A percentile compares a stretch with the other conserved stretches of the same genome.
phyloP scores from a whole-genome alignment of 805 yeast species.

The Candida ortonii region DNA sequence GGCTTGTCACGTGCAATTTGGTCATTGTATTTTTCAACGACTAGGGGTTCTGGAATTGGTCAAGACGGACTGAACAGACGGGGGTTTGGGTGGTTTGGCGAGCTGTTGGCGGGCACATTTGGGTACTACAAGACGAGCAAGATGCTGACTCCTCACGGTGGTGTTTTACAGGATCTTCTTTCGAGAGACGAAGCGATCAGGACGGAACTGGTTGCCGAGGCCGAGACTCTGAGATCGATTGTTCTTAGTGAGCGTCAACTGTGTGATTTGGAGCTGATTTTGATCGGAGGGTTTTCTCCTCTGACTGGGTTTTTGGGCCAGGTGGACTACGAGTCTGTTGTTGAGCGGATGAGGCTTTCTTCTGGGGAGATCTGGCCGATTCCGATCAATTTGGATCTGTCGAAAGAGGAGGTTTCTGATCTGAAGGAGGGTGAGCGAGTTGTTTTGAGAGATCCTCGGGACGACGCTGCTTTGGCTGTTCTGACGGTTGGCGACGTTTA shows the following conservation, averaged over 20 bases:
- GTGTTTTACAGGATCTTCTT: slow-evolving; percentile 78
- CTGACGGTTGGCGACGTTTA: slow-evolving; percentile 76
- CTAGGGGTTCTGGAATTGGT: too few relatives aligned
- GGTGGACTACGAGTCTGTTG: slow-evolving; percentile 67
- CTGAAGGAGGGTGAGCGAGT: slow-evolving; percentile 58
- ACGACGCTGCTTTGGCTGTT: slow-evolving; percentile 75
- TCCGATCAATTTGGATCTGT: slow-evolving; percentile 86
- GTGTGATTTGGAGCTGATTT: slow-evolving; percentile 87
- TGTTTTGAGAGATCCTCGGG: slow-evolving; percentile 77
- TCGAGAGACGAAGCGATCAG: slow-evolving; percentile 72
- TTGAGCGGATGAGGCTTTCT: slow-evolving; percentile 63
- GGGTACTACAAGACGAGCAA: slow-evolving; percentile 5
- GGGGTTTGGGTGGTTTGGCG: slow-evolving; percentile 5
- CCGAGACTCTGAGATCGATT: slow-evolving; percentile 45
- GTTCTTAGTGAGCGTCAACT: slow-evolving; percentile 80
- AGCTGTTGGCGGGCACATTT: slow-evolving; percentile 10
- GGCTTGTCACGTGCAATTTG: slow-evolving; percentile 12
- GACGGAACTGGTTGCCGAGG: slow-evolving; percentile 55
- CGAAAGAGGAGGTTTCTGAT: slow-evolving; percentile 44
- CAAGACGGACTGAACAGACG: slow-evolving; percentile 1
- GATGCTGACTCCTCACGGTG: slow-evolving; percentile 91
- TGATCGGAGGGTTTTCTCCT: slow-evolving; percentile 94
- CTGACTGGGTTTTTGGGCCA: slow-evolving; percentile 63
- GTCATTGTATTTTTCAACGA: too few relatives aligned
- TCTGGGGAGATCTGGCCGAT: slow-evolving; percentile 85